These are phyloP conservation scores for Cladorrhinum sp. DNA, from an alignment of 2,329 filamentous ascomycete species.

Conservation along the genomic window DNA sequence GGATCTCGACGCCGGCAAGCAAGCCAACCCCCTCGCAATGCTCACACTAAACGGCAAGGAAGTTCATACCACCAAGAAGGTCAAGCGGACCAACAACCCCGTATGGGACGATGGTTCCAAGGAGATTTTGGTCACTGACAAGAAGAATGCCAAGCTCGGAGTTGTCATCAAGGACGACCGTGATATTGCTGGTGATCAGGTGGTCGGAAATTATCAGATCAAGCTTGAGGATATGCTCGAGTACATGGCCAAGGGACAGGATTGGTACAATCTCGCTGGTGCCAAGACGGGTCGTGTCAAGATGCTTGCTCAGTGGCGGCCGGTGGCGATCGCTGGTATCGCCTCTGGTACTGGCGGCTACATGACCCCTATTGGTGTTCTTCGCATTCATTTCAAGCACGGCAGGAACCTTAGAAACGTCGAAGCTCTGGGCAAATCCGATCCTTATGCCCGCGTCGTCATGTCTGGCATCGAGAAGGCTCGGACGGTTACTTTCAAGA, in stretches of 20 bases:
- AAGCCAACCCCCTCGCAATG: conserved; percentile 85
- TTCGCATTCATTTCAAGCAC: conserved; percentile 87
- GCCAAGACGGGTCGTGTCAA: conserved; percentile 82
- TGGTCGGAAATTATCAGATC: conserved; percentile 90
- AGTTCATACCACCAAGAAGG: conserved; percentile 81
- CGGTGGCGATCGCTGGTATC: conserved; percentile 79
- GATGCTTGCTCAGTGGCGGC: conserved; percentile 91
- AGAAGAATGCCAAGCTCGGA: conserved; percentile 84
- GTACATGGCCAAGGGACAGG: conserved; percentile 85
- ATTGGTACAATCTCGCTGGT: conserved; percentile 90
- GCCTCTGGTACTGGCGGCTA: conserved; percentile 81
- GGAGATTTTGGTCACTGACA: conserved; percentile 92
- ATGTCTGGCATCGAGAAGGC: conserved; percentile 88
- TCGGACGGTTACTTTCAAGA: conserved; percentile 91
- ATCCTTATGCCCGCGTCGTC: conserved; percentile 86
- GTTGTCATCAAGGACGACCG: conserved; percentile 94
- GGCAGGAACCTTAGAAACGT: conserved; percentile 84
- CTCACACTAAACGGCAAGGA: conserved; percentile 90
- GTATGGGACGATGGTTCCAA: conserved; percentile 93
- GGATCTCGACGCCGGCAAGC: conserved; percentile 86
- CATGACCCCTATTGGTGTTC: conserved; percentile 87
- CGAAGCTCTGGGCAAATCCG: conserved; percentile 94
- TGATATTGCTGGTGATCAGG: conserved; percentile 76
- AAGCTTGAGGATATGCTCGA: conserved; percentile 92
- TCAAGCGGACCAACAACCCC: conserved; percentile 96